Conservation (phyloP, 2,329 filamentous ascomycete species). For the Xylariaceae sp. region DNA sequence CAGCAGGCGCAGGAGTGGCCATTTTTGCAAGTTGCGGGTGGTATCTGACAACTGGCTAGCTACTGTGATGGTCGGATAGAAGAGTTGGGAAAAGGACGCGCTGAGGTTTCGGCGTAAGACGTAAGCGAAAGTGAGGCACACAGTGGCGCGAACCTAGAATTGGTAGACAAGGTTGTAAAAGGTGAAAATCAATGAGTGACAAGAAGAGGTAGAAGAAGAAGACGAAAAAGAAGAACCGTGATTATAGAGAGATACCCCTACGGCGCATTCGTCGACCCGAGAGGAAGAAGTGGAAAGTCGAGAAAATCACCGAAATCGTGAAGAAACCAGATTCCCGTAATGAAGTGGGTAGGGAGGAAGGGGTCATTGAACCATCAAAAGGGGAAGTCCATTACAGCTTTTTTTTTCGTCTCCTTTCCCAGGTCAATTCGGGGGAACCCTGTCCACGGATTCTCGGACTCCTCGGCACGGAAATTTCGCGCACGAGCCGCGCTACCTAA, state of each 20-base stretch:
- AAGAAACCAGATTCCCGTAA: conserved; percentile 14
- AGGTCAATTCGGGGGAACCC: conserved; percentile 13
- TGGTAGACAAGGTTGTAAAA: conserved; percentile 44
- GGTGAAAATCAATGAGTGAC: conserved; percentile 52
- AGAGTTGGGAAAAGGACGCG: conserved; percentile 1
- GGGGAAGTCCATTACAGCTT: conserved; percentile 22
- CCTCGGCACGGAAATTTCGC: conserved; percentile 28
- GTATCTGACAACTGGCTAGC: neutral
- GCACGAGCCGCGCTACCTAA: conserved; percentile 22
- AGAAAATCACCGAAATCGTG: conserved; percentile 39
- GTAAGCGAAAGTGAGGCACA: neutral
- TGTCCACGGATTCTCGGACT: conserved; percentile 26
- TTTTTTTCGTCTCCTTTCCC: conserved; percentile 18
- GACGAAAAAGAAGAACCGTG: conserved; percentile 24
- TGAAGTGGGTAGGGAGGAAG: conserved; percentile 15
- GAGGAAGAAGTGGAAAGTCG: conserved; percentile 38
- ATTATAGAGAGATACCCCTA: conserved; percentile 30
- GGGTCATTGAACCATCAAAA: conserved; percentile 21
- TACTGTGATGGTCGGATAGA: neutral
- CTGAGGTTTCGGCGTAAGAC: neutral
- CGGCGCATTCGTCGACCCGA: conserved; percentile 32
- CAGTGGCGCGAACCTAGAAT: conserved; percentile 7
- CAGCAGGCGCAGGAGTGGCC: conserved; percentile 45
- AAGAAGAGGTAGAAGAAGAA: conserved; percentile 34
- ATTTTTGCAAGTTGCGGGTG: conserved; percentile 28